phyloP scores from a whole-genome alignment of 345 rosid genomes.

The Tarenaya hassleriana region DNA sequence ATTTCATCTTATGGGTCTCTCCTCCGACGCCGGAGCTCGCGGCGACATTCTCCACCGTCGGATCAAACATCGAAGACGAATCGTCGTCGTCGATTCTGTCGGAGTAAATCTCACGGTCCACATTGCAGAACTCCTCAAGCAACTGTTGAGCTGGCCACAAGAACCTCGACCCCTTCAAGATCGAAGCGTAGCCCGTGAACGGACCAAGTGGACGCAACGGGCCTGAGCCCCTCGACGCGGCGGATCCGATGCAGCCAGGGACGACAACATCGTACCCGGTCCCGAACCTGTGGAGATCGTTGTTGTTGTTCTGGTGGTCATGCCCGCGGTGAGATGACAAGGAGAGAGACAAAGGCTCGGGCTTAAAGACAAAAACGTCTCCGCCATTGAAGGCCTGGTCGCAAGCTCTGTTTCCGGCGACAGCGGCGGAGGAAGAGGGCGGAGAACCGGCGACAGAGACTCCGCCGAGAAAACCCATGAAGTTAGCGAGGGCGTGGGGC shows the following conservation, averaged over 20 bases:
- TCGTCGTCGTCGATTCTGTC: constrained; percentile 41
- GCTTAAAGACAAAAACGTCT: constrained; percentile 45
- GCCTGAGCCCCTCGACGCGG: constrained; percentile 41
- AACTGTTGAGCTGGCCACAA: constrained; percentile 81
- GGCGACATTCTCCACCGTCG: constrained; percentile 36
- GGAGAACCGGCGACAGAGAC: constrained; percentile 4
- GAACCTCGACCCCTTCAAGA: constrained; percentile 75
- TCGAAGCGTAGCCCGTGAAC: constrained; percentile 72
- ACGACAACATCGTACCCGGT: constrained; percentile 24
- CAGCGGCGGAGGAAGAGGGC: constrained; percentile 26
- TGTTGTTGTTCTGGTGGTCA: too few relatives aligned
- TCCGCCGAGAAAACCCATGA: constrained; percentile 38
- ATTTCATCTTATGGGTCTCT: constrained; percentile 58
- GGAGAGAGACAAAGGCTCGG: constrained; percentile 59
- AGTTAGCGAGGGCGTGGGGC: constrained; percentile 30
- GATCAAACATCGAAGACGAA: constrained; percentile 49
- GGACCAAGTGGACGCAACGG: constrained; percentile 38
- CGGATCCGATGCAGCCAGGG: constrained; percentile 27
- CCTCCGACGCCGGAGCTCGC: constrained; percentile 32
- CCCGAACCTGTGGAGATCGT: background rate
- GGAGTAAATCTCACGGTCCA: constrained; percentile 44
- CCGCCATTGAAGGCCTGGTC: constrained; percentile 34
- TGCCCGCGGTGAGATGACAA: constrained; percentile 52
- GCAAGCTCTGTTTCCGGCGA: constrained; percentile 14
- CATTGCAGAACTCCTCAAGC: constrained; percentile 69